Evolutionary conservation across 768 basidiomycete species (phyloP).

Genomic region (Pholiota microspora): DNA sequence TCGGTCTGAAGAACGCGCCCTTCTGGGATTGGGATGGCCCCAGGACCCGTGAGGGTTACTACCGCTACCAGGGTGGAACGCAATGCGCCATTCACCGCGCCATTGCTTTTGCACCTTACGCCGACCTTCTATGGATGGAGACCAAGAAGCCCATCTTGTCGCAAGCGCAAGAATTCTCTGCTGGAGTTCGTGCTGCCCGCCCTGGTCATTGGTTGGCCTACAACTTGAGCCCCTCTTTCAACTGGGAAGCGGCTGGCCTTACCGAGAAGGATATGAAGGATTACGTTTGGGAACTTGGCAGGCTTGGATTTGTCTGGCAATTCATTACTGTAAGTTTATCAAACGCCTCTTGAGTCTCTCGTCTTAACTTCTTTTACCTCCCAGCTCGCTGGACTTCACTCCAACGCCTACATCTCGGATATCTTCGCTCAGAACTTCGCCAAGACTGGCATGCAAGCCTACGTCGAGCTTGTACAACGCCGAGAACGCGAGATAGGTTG

Average conservation of each 20-base stretch:
- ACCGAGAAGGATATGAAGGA: constrained; percentile 80
- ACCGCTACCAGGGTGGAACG: constrained; percentile 96
- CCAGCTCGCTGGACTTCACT: constrained; percentile 94
- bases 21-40: constrained; percentile 97
- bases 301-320: constrained; percentile 97
- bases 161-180: constrained; percentile 91
- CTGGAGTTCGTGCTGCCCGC: constrained; percentile 77
- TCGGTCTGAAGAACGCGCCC: constrained; percentile 68
- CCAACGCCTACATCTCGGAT: constrained; percentile 96
- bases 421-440: constrained; percentile 86
- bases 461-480: constrained; percentile 91
- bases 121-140: constrained; percentile 94
- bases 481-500: constrained; percentile 91
- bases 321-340: constrained; percentile 82
- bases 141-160: constrained; percentile 91
- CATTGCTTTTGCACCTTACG: constrained; percentile 91
- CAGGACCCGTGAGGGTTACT: constrained; percentile 93
- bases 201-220: constrained; percentile 97
- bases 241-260: constrained; percentile 93
- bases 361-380: background rate
- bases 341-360: background rate
- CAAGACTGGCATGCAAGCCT: constrained; percentile 98
- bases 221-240: constrained; percentile 92
- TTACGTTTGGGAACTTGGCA: constrained; percentile 92
- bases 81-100: constrained; percentile 92